Evolutionary conservation across 495 filamentous ascomycete species (phyloP).

Genomic region (Entonaema liquescens): DNA sequence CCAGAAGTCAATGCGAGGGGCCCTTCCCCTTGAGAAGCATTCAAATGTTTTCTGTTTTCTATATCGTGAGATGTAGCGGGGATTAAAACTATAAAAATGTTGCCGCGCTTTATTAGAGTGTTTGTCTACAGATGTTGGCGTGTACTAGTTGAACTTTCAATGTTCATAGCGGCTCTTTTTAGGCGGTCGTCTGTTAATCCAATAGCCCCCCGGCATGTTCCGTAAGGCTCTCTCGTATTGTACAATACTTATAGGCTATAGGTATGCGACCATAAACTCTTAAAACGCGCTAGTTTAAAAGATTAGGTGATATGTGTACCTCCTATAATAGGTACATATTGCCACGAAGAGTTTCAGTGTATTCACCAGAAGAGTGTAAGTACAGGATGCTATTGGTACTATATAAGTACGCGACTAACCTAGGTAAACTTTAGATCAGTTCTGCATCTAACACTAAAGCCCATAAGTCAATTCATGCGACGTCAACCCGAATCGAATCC

Average conservation of each 20-base stretch:
- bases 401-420: neutral
- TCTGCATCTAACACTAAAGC: neutral
- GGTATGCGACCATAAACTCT: conserved; percentile 5
- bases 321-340: conserved; percentile 1
- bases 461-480: conserved; percentile 37
- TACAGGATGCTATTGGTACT: neutral
- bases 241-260: neutral
- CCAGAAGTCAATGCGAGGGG: neutral
- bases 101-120: neutral
- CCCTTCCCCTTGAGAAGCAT: neutral
- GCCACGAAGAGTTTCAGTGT: neutral
- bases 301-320: conserved; percentile 19
- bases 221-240: neutral
- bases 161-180: neutral
- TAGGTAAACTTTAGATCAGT: neutral
- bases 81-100: neutral
- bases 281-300: conserved; percentile 27
- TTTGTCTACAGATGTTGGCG: neutral
- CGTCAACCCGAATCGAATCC: conserved; percentile 25
- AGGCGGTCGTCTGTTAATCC: neutral
- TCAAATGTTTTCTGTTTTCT: neutral
- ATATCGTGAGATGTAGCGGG: neutral
- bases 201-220: neutral
- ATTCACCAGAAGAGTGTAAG: neutral
- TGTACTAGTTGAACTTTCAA: neutral